These are phyloP conservation scores for Kwoniella newhampshirensis DNA, from an alignment of 768 basidiomycete species.

Conservation along the genomic window DNA sequence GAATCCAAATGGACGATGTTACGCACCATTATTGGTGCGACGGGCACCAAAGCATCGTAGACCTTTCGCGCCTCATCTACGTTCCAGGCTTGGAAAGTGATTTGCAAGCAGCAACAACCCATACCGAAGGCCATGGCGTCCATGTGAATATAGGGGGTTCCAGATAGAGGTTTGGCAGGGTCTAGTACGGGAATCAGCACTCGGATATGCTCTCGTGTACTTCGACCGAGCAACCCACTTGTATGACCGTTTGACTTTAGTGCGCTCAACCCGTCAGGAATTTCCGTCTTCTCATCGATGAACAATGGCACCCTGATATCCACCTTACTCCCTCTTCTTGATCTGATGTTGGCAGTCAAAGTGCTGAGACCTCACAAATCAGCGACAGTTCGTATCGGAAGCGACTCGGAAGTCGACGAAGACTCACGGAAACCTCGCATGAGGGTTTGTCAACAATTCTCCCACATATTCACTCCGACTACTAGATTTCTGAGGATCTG, in stretches of 20 bases:
- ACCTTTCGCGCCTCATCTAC: constrained; percentile 85
- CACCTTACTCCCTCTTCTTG: constrained; percentile 86
- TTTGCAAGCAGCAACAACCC: constrained; percentile 96
- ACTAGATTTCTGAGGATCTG: constrained; percentile 66
- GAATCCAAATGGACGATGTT: no score
- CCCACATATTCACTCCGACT: constrained; percentile 93
- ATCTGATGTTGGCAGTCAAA: constrained; percentile 92
- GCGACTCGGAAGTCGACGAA: constrained; percentile 10
- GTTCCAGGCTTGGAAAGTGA: constrained; percentile 96
- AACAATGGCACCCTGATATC: constrained; percentile 92
- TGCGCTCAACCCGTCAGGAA: constrained; percentile 26
- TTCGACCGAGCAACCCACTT: constrained; percentile 58
- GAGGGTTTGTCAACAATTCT: constrained; percentile 93
- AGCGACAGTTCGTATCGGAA: not conserved
- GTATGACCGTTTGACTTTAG: constrained; percentile 70
- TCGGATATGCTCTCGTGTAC: not conserved
- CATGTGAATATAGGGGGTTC: constrained; percentile 76
- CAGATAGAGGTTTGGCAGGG: constrained; percentile 23
- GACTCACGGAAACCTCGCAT: constrained; percentile 94
- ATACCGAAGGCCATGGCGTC: constrained; percentile 99
- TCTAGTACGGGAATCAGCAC: constrained; percentile 10
- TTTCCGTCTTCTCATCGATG: constrained; percentile 72
- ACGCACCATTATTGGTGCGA: constrained; percentile 89
- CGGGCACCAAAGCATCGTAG: constrained; percentile 93
- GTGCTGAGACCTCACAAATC: constrained; percentile 61